These are phyloP conservation scores for Cocos nucifera DNA, from an alignment of 176 grass and related monocot genomes.

Conservation along the genomic window DNA sequence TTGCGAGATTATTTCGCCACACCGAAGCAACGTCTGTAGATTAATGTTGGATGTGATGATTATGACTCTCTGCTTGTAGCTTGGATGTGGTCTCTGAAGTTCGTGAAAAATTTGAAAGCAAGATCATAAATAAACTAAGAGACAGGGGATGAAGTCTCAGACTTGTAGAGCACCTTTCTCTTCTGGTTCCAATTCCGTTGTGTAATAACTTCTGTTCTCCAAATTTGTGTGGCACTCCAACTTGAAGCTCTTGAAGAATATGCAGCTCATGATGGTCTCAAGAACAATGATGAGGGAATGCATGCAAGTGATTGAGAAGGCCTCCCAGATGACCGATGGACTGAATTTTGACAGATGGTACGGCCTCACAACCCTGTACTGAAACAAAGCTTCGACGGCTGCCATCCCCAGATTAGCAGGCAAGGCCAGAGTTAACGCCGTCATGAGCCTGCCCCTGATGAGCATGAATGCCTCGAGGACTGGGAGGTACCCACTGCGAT, in stretches of 20 bases:
- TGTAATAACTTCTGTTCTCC: not conserved
- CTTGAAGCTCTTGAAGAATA: conserved; percentile 53
- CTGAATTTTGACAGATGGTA: conserved; percentile 19
- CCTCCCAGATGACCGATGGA: conserved; percentile 52
- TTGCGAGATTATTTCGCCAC: too few species aligned
- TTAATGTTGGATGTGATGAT: too few species aligned
- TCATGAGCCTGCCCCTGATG: conserved; percentile 29
- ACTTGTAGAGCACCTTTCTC: conserved; percentile 33
- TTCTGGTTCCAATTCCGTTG: conserved; percentile 17
- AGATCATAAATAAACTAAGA: not conserved
- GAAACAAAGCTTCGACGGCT: conserved; percentile 60
- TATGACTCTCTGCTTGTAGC: too few species aligned
- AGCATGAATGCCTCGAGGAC: conserved; percentile 58
- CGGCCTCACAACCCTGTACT: conserved; percentile 48
- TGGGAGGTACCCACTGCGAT: conserved; percentile 33
- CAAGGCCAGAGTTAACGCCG: conserved; percentile 57
- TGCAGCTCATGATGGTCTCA: conserved; percentile 74
- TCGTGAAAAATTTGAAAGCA: too few species aligned
- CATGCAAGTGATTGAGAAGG: conserved; percentile 68
- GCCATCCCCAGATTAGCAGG: conserved; percentile 61
- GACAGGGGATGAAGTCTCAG: conserved; percentile 12
- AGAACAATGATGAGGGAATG: conserved; percentile 61
- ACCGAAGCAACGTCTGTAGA: too few species aligned
- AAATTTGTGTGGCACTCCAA: not conserved
- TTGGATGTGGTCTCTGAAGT: too few species aligned